Evolutionary conservation across 2,329 filamentous ascomycete species (phyloP).

Genomic region (Fusarium sp.): DNA sequence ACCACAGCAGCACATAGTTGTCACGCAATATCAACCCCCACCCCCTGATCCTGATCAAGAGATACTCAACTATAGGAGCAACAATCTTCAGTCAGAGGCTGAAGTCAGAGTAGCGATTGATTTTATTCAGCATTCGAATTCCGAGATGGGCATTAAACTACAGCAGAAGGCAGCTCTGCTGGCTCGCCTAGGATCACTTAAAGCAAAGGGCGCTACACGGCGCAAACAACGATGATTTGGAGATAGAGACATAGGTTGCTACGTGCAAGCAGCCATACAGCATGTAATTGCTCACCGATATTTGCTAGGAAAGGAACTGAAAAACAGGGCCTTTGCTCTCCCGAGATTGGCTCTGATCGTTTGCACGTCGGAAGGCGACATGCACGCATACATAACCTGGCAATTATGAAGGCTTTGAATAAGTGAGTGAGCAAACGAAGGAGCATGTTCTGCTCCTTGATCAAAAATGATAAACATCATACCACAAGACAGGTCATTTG

Average conservation of each 20-base stretch:
- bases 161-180: conserved; percentile 39
- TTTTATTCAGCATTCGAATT: conserved; percentile 60
- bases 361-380: conserved; percentile 19
- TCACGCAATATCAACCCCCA: conserved; percentile 10
- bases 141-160: conserved; percentile 34
- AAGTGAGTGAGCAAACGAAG: conserved; percentile 15
- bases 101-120: conserved; percentile 73
- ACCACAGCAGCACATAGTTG: conserved; percentile 15
- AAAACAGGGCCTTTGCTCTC: conserved; percentile 13
- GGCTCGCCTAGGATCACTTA: conserved; percentile 33
- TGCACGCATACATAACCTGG: conserved; percentile 5
- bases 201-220: conserved; percentile 8
- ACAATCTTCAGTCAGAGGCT: conserved; percentile 68
- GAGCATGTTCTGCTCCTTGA: conserved; percentile 11
- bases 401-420: background rate
- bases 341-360: conserved; percentile 16
- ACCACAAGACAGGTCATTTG: conserved; percentile 14
- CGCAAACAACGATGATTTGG: conserved; percentile 15
- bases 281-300: conserved; percentile 10
- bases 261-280: conserved; percentile 16
- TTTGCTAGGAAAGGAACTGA: conserved; percentile 8
- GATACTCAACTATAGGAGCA: conserved; percentile 19
- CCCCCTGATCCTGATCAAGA: conserved; percentile 9
- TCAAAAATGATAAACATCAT: conserved; percentile 15
- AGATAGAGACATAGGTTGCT: conserved; percentile 18